Base-by-base conservation (phyloP, 495 filamentous ascomycete genomes). In the Trichoderma asperelloides region DNA sequence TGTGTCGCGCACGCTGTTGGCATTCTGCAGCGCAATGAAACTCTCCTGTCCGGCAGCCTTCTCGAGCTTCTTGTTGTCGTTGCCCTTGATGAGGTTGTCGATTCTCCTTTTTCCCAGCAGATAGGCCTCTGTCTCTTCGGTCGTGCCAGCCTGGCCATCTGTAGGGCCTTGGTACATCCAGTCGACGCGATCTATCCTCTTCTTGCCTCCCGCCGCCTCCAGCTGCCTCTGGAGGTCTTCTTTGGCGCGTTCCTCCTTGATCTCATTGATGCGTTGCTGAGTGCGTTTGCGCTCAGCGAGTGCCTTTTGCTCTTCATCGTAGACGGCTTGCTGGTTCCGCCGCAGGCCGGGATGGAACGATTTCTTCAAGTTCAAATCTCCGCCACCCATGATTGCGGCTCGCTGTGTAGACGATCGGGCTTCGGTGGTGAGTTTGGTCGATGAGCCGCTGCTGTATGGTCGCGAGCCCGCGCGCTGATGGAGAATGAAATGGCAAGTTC, bases 81-180 rank as follows among this genome's bases (percentile, higher is more conserved):
- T 86, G 49, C 90, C 91, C 76, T 93, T 95, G 66, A 96, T 84
- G n/a, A 98, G 76, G 6, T 90, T 84, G 78, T 97, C 93, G 71
- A 98, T 91, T 12, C 95, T 84, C 62, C 95, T 81, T 78, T 97
- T 98, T 15, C 95, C 95, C 18, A 98, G 82, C 8, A 98, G 77
- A 73, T 96, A 98, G 9, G 90, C 92, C 71, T 98, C 95, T 84
- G 90, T 92, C 77, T 98, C 96, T 74, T 96, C 93, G 0, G 88
- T 89, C 67, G 91, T 92, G 62, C 92, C 91, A 25, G 82, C 85
- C 70, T 89, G 88, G 30, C 90, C 91, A 70, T 85, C 87, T 43
- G 89, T 88, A 11, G 95, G 92, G 1, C 93, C 95, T 70, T 87
- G 82, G 78, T 98, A 98, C 91, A 98, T 96, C 91, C 96, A 98